phyloP scores from a whole-genome alignment of 2,329 filamentous ascomycete genomes.

The Intubia oerlemansii region DNA sequence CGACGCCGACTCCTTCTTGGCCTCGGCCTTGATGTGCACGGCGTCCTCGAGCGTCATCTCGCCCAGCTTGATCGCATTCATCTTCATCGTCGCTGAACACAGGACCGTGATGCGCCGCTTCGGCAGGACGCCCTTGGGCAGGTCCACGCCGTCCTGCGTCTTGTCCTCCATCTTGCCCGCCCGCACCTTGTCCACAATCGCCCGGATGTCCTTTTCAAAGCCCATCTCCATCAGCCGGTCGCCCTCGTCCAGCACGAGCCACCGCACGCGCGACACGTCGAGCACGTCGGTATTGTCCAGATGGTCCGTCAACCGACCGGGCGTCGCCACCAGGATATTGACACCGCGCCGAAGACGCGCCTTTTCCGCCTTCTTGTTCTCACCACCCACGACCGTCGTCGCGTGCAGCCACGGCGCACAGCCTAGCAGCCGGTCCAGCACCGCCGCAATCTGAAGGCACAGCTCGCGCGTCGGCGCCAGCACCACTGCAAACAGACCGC shows the following conservation, averaged over 20 bases:
- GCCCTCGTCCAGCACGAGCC: slow-evolving; percentile 88
- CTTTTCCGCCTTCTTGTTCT: slow-evolving; percentile 65
- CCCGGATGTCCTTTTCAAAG: slow-evolving; percentile 83
- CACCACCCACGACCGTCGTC: slow-evolving; percentile 55
- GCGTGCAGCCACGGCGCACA: slow-evolving; percentile 88
- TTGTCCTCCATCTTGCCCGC: slow-evolving; percentile 34
- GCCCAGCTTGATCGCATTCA: slow-evolving; percentile 83
- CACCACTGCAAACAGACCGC: slow-evolving; percentile 84
- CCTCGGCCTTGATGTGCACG: slow-evolving; percentile 45
- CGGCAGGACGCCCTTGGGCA: slow-evolving; percentile 41
- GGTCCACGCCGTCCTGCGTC: slow-evolving; percentile 32
- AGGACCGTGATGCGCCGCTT: slow-evolving; percentile 66
- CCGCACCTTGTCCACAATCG: slow-evolving; percentile 63
- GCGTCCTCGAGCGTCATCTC: slow-evolving; percentile 92
- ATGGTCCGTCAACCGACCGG: slow-evolving; percentile 78
- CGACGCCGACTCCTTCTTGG: not conserved
- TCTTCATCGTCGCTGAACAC: slow-evolving; percentile 94
- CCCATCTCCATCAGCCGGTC: slow-evolving; percentile 97
- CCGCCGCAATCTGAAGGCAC: slow-evolving; percentile 78
- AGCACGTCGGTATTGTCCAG: slow-evolving; percentile 79
- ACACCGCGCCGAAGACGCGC: slow-evolving; percentile 82
- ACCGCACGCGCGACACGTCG: slow-evolving; percentile 72
- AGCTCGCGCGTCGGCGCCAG: slow-evolving; percentile 83
- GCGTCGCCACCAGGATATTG: slow-evolving; percentile 90
- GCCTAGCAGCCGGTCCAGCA: slow-evolving; percentile 67